Evolutionary conservation across 75 land plant species (phyloP).

Genomic region (Pseudotsuga menziesii): DNA sequence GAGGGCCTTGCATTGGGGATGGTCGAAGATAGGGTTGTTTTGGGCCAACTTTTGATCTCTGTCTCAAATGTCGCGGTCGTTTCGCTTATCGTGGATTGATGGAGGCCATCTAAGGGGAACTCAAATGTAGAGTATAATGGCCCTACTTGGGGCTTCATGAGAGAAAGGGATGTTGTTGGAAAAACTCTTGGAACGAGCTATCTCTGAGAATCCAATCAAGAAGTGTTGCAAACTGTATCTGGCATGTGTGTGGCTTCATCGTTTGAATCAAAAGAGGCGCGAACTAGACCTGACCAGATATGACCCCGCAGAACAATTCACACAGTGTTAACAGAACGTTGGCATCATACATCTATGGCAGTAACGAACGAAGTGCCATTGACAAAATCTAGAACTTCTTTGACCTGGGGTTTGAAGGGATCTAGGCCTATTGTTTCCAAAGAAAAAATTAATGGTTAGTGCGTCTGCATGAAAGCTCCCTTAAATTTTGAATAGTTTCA

Average conservation of each 20-base stretch:
- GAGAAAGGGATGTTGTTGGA: too few relatives aligned
- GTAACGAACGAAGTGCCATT: constrained; percentile 81
- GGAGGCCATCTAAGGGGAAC: too few relatives aligned
- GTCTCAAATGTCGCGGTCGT: too few relatives aligned
- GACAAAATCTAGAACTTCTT: constrained; percentile 68
- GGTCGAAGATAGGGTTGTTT: too few relatives aligned
- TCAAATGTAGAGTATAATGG: too few relatives aligned
- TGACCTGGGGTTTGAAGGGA: constrained; percentile 57
- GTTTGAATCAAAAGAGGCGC: constrained; percentile 43
- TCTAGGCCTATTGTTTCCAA: constrained; percentile 15
- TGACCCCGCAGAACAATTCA: constrained; percentile 55
- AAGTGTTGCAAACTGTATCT: constrained; percentile 84
- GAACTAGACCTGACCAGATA: constrained; percentile 42
- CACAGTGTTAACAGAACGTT: constrained; percentile 45
- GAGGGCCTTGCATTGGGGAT: too few relatives aligned
- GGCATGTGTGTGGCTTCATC: constrained; percentile 54
- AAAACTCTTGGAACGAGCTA: constrained; percentile 59
- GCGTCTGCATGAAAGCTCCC: too few relatives aligned
- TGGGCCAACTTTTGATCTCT: too few relatives aligned
- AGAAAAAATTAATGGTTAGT: too few relatives aligned
- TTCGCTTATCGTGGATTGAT: too few relatives aligned
- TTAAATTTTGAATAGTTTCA: too few relatives aligned
- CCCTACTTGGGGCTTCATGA: too few relatives aligned
- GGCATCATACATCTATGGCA: constrained; percentile 63
- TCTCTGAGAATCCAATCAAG: constrained; percentile 73